These are phyloP conservation scores for Teratosphaeria pseudoeucalypti DNA, from an alignment of 2,329 filamentous ascomycete species.

Conservation along the genomic window DNA sequence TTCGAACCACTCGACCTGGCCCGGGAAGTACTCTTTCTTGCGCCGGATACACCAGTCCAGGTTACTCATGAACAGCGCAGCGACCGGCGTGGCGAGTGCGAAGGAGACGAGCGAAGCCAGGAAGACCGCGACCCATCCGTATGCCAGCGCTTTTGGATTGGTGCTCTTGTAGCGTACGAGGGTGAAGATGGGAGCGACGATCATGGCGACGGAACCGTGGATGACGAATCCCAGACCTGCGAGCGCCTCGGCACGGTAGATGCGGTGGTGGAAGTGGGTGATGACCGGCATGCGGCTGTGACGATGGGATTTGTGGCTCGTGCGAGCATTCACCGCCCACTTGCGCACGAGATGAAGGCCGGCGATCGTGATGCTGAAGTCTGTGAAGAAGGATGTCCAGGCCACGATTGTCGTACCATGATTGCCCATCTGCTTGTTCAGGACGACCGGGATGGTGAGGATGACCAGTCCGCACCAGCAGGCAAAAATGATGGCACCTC, in stretches of 20 bases:
- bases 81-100: slow-evolving; percentile 6
- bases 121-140: slow-evolving; percentile 8
- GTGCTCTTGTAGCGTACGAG: slow-evolving; percentile 6
- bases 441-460: slow-evolving; percentile 5
- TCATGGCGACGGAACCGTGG: slow-evolving; percentile 7
- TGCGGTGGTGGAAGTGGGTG: slow-evolving; percentile 1
- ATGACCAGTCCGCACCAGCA: slow-evolving; percentile 5
- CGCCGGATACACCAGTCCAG: slow-evolving; percentile 9
- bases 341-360: slow-evolving; percentile 4
- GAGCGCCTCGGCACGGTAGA: slow-evolving; percentile 7
- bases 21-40: slow-evolving; percentile 5
- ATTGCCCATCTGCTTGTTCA: slow-evolving; percentile 1
- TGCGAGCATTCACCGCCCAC: neutral
- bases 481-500: slow-evolving; percentile 2
- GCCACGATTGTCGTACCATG: slow-evolving; percentile 9
- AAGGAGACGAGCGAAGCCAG: slow-evolving; percentile 4
- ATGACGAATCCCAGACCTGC: slow-evolving; percentile 7
- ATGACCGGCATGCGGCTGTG: neutral
- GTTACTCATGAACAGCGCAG: slow-evolving; percentile 8
- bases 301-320: neutral
- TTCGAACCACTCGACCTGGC: slow-evolving; percentile 7
- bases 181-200: slow-evolving; percentile 4
- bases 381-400: slow-evolving; percentile 8
- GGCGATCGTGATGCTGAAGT: slow-evolving; percentile 4
- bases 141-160: slow-evolving; percentile 5